Conservation (phyloP, 768 basidiomycete genomes). For the Porphyrellus cyaneotinctus region DNA sequence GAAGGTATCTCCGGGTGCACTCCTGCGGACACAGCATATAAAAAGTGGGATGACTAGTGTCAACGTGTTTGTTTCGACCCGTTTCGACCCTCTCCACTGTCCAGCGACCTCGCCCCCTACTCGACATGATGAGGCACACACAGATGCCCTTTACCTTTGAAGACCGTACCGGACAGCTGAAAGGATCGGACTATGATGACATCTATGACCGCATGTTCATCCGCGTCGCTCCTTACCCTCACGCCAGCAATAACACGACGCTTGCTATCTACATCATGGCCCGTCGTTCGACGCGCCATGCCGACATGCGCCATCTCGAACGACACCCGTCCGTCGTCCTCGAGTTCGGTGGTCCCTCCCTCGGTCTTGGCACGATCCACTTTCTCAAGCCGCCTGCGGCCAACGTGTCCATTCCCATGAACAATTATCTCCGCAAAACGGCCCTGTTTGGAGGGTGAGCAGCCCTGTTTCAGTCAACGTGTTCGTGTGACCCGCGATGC, state of each 20-base stretch:
- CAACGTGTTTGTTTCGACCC: background rate
- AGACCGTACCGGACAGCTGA: slow-evolving; percentile 57
- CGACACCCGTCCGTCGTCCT: slow-evolving; percentile 54
- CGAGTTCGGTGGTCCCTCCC: slow-evolving; percentile 51
- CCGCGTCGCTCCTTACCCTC: slow-evolving; percentile 51
- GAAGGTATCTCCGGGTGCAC: slow-evolving; percentile 12
- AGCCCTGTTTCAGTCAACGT: background rate
- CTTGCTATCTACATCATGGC: slow-evolving; percentile 61
- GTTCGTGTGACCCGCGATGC: too few species aligned
- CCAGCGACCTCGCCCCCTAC: slow-evolving; percentile 10
- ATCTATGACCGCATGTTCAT: slow-evolving; percentile 74
- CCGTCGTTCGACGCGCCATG: slow-evolving; percentile 56
- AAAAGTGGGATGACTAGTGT: slow-evolving; percentile 1
- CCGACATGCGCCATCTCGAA: slow-evolving; percentile 50
- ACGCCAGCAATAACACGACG: slow-evolving; percentile 34
- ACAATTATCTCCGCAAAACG: slow-evolving; percentile 58
- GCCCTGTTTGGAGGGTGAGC: slow-evolving; percentile 63
- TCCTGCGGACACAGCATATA: slow-evolving; percentile 26
- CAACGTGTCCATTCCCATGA: slow-evolving; percentile 52
- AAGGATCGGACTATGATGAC: slow-evolving; percentile 67
- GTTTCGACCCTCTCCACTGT: background rate
- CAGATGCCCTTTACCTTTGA: slow-evolving; percentile 58
- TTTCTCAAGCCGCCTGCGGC: slow-evolving; percentile 42
- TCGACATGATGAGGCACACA: slow-evolving; percentile 17
- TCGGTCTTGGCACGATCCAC: slow-evolving; percentile 56